Evolutionary conservation across 2,329 filamentous ascomycete species (phyloP).

Genomic region (Talaromyces amestolkiae): DNA sequence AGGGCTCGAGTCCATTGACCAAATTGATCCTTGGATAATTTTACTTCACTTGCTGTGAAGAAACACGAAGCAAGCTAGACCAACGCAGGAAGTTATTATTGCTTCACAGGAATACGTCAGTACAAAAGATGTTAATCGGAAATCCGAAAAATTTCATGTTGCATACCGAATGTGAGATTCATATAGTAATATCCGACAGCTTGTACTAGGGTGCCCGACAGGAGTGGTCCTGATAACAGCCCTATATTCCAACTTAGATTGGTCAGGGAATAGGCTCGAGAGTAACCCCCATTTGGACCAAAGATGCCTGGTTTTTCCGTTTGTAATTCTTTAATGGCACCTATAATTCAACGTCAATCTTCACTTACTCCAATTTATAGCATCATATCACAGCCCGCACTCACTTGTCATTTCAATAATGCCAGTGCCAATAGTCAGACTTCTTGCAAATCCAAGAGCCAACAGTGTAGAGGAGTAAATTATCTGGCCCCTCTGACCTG

Average conservation of each 20-base stretch:
- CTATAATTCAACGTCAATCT: not conserved
- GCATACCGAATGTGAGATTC: conserved; percentile 15
- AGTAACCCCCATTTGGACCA: conserved; percentile 16
- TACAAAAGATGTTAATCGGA: not conserved
- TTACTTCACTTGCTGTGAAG: conserved; percentile 7
- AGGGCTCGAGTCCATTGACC: not conserved
- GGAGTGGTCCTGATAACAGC: conserved; percentile 13
- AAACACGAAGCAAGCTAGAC: conserved; percentile 6
- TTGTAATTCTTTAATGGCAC: conserved; percentile 15
- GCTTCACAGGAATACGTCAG: not conserved
- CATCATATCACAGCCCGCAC: conserved; percentile 4
- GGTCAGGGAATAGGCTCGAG: conserved; percentile 16
- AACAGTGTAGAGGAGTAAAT: conserved; percentile 26
- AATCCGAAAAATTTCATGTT: not conserved
- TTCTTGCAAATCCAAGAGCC: conserved; percentile 25
- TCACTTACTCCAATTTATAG: not conserved
- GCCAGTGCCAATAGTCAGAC: conserved; percentile 29
- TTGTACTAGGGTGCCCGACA: conserved; percentile 11
- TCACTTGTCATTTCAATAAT: conserved; percentile 32
- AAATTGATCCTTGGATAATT: not conserved
- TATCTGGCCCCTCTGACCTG: conserved; percentile 21
- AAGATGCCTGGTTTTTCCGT: conserved; percentile 12
- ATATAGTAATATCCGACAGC: conserved; percentile 18
- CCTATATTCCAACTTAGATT: conserved; percentile 18
- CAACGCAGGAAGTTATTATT: conserved; percentile 7